A percentile compares a stretch with the other conserved stretches of the same genome.
Conservation (phyloP, 768 basidiomycete species). For the Clavulina sp. region DNA sequence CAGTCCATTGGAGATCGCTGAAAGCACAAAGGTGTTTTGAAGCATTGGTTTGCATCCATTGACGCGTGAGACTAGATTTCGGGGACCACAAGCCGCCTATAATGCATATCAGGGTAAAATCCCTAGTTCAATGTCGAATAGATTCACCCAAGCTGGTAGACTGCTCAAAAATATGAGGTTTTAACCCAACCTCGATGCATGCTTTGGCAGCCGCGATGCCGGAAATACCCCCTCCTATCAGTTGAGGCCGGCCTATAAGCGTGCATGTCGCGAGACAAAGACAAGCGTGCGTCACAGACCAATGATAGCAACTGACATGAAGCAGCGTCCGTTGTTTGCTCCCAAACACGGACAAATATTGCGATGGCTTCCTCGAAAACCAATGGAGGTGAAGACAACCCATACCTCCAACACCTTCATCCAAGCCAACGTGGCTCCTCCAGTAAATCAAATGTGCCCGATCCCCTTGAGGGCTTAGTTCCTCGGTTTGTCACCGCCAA, state of each 20-base stretch:
- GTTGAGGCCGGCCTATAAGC: too few species aligned
- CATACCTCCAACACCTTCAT: constrained; percentile 33
- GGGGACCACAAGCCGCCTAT: background rate
- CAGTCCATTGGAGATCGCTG: background rate
- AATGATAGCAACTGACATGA: background rate
- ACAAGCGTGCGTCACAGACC: background rate
- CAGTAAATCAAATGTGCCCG: constrained; percentile 2
- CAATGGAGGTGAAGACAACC: constrained; percentile 24
- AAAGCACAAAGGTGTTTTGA: background rate
- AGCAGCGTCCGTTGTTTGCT: background rate
- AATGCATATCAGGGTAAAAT: too few species aligned
- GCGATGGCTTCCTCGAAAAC: background rate
- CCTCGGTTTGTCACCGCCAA: constrained; percentile 47
- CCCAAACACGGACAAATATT: too few species aligned
- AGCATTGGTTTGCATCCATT: background rate
- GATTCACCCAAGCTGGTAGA: too few species aligned
- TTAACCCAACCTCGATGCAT: background rate
- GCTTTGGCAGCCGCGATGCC: background rate
- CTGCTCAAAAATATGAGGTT: background rate
- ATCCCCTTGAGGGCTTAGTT: constrained; percentile 58
- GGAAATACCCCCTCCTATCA: background rate
- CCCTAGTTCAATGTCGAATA: too few species aligned
- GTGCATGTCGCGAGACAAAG: too few species aligned
- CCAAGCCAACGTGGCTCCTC: constrained; percentile 21
- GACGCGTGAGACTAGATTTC: background rate